Percentiles rank a stretch among this genome's conserved stretches.
These are phyloP conservation scores for Backusella macrospora DNA, from an alignment of 192 early-diverging fungal genomes.

Conservation along the genomic window DNA sequence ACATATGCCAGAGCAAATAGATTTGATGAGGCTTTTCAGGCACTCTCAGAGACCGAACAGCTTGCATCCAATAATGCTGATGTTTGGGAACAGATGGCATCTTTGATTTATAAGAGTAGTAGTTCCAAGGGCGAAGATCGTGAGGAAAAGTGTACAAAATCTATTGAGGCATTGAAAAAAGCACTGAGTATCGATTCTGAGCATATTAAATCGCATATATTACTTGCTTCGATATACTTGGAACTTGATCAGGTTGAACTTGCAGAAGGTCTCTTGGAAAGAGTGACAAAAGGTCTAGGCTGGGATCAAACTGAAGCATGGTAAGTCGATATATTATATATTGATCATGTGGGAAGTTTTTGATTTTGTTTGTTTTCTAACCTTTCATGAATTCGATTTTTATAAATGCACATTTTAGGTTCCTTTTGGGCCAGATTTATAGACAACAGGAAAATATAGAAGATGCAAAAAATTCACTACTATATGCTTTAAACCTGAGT, in stretches of 20 bases:
- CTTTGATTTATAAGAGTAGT: slow-evolving; percentile 43
- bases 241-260: not conserved
- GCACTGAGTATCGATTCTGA: slow-evolving; percentile 13
- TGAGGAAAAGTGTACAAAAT: slow-evolving; percentile 15
- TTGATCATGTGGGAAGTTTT: no score
- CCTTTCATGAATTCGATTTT: not conserved
- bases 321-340: slow-evolving; percentile 29
- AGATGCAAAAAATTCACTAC: slow-evolving; percentile 55
- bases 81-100: slow-evolving; percentile 46
- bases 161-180: slow-evolving; percentile 31
- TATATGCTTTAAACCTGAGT: slow-evolving; percentile 59
- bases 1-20: not conserved
- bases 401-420: slow-evolving; percentile 31
- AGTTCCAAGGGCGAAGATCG: slow-evolving; percentile 48
- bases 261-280: slow-evolving; percentile 13
- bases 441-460: slow-evolving; percentile 44
- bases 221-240: not conserved
- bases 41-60: not conserved
- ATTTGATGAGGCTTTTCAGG: slow-evolving; percentile 11
- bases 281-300: not conserved
- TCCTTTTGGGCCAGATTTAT: slow-evolving; percentile 50
- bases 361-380: not conserved
- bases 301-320: slow-evolving; percentile 25
- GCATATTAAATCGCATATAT: not conserved
- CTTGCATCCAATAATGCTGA: not conserved